Evolutionary conservation across 495 filamentous ascomycete genomes (phyloP), one percentile per base, ranked within the genome.

Genomic region (Penicillium cinerascens): DNA sequence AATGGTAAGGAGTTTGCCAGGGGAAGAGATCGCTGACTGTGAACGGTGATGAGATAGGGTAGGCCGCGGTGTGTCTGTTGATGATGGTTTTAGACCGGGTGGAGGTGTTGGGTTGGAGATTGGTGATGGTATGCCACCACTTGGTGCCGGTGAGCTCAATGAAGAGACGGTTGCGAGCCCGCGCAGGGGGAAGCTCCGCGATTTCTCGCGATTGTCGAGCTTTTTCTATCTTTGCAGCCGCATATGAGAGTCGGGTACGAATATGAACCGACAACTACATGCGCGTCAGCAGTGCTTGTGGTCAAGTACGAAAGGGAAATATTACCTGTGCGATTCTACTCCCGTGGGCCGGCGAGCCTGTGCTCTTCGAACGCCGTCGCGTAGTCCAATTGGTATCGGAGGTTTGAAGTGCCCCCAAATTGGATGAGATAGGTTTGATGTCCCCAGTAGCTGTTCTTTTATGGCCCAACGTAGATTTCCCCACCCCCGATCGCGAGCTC

Each of bases 221-320:
- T 65, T 93, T 84, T 69, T 92, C 86, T 36, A 97, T 85, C 66
- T 95, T 95, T 59, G 92, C 81, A 74, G 92, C 89, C 33, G 90
- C 91, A 66, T 96, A 95, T 6, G 88, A 88, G 11, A 97, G 75
- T 45, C 89, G 86, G 6, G 89, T 81, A 54, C 83, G 84, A 21
- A 97, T 78, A 60, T 90, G 83, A 35, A 82, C 80, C 26, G 90
- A 89, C 41, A 93, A 67, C 87, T 95, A 60, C 37, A 49, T 47
- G 47, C 15, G 33, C 26, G 33, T 60, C 16, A 56, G 50, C 45
- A 48, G 50, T 29, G 39, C 47, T 71, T 43, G 60, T 51, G 47
- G 64, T 41, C 29, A 45, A 49, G 44, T 42, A 11, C 48, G 10
- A 3, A n/a, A 3, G 49, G 50, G 10, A 16, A n/a, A 11, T 54